These are phyloP conservation scores for Elsinoe australis DNA, from an alignment of 2,329 filamentous ascomycete genomes.

Conservation along the genomic window DNA sequence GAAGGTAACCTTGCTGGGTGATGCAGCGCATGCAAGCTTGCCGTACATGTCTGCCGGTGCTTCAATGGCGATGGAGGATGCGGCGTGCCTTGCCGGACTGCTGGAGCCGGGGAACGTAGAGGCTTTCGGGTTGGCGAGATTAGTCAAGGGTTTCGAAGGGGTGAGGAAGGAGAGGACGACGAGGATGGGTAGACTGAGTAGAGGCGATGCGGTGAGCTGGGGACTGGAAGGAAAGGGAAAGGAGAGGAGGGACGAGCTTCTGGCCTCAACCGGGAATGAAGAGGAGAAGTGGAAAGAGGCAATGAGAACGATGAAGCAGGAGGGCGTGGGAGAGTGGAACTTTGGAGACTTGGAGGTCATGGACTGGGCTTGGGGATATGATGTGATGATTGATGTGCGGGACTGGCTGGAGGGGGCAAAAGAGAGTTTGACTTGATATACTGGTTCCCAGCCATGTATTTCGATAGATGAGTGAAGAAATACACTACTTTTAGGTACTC, in stretches of 20 bases:
- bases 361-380: slow-evolving; percentile 12
- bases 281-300: slow-evolving; percentile 1
- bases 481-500: too few species aligned
- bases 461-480: too few species aligned
- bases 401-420: neutral
- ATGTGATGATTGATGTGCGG: neutral
- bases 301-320: neutral
- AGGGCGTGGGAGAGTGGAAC: slow-evolving; percentile 7
- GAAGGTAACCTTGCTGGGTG: slow-evolving; percentile 53
- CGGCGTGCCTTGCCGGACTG: slow-evolving; percentile 41
- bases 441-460: neutral
- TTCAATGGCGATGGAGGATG: slow-evolving; percentile 56
- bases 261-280: neutral
- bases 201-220: slow-evolving; percentile 4
- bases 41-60: slow-evolving; percentile 54
- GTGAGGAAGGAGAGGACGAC: neutral
- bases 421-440: too few species aligned
- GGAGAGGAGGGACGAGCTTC: slow-evolving; percentile 8
- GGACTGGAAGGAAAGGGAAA: neutral
- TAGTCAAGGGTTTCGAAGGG: neutral
- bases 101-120: neutral
- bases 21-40: slow-evolving; percentile 57
- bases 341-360: neutral
- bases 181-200: neutral
- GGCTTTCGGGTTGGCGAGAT: neutral